Conservation (phyloP, 2,329 filamentous ascomycete genomes). For the Coniella vitis region DNA sequence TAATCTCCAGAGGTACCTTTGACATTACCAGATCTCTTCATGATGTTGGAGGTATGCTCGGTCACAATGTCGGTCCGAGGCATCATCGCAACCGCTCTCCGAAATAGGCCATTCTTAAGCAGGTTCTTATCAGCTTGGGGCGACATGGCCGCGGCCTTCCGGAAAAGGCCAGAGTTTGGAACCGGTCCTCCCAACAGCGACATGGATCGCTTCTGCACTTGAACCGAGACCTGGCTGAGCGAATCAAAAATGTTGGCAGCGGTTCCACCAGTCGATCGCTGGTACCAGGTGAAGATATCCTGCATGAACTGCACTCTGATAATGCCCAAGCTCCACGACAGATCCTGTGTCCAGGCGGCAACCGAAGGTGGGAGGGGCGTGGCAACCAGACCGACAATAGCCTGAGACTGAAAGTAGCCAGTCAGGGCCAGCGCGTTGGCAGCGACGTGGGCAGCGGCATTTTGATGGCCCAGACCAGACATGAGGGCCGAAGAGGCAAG, state of each 20-base stretch:
- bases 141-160: neutral
- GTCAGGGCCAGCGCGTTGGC: constrained; percentile 79
- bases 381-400: constrained; percentile 71
- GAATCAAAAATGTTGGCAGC: constrained; percentile 67
- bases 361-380: constrained; percentile 74
- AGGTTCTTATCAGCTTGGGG: constrained; percentile 21
- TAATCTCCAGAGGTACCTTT: constrained; percentile 39
- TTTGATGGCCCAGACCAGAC: constrained; percentile 76
- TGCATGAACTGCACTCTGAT: constrained; percentile 75
- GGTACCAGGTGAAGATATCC: constrained; percentile 78
- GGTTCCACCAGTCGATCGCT: constrained; percentile 73
- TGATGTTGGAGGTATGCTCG: constrained; percentile 6
- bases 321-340: constrained; percentile 89
- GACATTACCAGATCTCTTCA: constrained; percentile 25
- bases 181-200: constrained; percentile 26
- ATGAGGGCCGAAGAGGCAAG: constrained; percentile 74
- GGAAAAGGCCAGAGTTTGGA: constrained; percentile 24
- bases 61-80: constrained; percentile 19
- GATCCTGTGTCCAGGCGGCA: constrained; percentile 82
- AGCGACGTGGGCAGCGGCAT: constrained; percentile 80
- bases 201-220: constrained; percentile 60
- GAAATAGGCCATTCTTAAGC: constrained; percentile 33
- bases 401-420: constrained; percentile 80
- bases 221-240: constrained; percentile 62
- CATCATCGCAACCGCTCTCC: constrained; percentile 28